Evolutionary conservation across 495 filamentous ascomycete genomes (phyloP).

Genomic region (Tuber umbilicatum): DNA sequence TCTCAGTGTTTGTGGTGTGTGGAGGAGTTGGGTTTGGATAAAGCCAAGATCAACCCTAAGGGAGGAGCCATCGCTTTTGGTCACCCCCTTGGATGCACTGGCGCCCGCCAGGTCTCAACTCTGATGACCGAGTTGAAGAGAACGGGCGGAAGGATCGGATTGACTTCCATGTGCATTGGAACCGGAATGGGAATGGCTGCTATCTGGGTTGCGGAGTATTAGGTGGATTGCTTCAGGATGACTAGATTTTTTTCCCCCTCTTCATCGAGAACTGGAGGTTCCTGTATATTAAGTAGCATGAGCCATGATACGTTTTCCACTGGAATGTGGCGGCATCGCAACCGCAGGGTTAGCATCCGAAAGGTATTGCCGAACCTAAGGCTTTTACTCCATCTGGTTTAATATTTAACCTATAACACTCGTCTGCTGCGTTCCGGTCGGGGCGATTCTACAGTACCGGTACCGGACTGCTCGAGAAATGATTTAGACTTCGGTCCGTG

Average conservation of each 20-base stretch:
- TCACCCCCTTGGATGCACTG: slow-evolving; percentile 91
- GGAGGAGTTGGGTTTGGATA: slow-evolving; percentile 74
- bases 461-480: not conserved
- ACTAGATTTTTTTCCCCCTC: not conserved
- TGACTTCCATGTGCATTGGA: slow-evolving; percentile 94
- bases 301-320: not conserved
- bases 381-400: not conserved
- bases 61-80: slow-evolving; percentile 98
- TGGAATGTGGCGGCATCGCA: not conserved
- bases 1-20: slow-evolving; percentile 90
- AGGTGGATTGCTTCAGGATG: not conserved
- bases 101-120: slow-evolving; percentile 86
- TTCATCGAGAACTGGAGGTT: not conserved
- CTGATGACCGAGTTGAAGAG: slow-evolving; percentile 80
- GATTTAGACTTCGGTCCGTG: not conserved
- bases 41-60: slow-evolving; percentile 89
- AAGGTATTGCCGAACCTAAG: not conserved
- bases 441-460: not conserved
- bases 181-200: slow-evolving; percentile 98
- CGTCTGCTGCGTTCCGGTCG: not conserved
- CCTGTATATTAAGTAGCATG: not conserved
- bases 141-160: slow-evolving; percentile 72
- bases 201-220: slow-evolving; percentile 82
- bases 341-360: not conserved
- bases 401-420: not conserved